Base-by-base conservation (phyloP, 352 stramenopile species). In the Elongisporangium anandrum region DNA sequence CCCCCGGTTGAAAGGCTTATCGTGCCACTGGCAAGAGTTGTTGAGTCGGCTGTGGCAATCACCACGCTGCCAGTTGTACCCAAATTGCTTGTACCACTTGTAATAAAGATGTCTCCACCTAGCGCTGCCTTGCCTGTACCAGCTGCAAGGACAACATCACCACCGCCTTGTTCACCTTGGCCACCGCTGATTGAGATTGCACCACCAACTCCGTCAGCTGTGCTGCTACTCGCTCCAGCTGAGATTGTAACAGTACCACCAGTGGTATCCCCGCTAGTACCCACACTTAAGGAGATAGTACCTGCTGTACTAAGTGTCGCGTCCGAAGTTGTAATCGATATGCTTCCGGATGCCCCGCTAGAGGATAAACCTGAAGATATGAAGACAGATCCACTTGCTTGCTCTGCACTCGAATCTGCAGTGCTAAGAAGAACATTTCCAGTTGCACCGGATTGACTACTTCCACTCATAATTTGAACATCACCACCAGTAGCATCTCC, bases 141-240 rank as follows among this genome's bases (percentile, higher is more conserved):
- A 21, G 67, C 73, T 9, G 22, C 58, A 24, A 84, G 61, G 13
- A 64, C 54, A 3, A 87, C 55, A 23, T 57, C 65, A 3, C 73
- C 77, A 49, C 75, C 75, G 41, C 39, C 55, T 19, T 52, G 34
- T 22, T 55, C 12, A 7, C 63, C 63, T n/a, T 8, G 23, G n/a
- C 64, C 64, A 48, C 67, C 60, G 20, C n/a, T 39, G 21, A 73
- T 16, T 3, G 51, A 55, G 12, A 69, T n/a, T n/a, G 19, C 29
- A 2, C 69, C 61, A 22, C 60, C 64, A 8, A 49, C 24, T 1
- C 65, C 24, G 24, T 34, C 69, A 17, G 45, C 53, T 1, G 60
- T 52, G 7, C 26, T 16, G n/a, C 23, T 61, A 22, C 63, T 73
- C 6, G 63, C 54, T 4, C 69, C 72, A 29, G 69, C 60, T 21